These are phyloP conservation scores for Chaetothyriales sp. DNA, from an alignment of 2,329 filamentous ascomycete species.

Conservation along the genomic window DNA sequence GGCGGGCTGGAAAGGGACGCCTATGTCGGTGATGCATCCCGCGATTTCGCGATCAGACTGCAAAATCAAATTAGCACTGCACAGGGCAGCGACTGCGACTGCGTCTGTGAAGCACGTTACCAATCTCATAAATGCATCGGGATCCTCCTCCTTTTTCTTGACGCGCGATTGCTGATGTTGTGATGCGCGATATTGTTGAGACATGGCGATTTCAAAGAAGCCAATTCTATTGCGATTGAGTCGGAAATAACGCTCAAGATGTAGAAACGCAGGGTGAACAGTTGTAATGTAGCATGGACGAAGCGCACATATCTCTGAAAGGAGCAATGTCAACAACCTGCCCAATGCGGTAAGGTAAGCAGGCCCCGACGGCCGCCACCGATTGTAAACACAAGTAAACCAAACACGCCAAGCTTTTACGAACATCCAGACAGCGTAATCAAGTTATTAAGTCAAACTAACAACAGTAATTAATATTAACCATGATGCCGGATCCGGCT, in stretches of 20 bases:
- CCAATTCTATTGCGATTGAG: not conserved
- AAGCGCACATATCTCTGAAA: not conserved
- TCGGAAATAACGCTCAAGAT: not conserved
- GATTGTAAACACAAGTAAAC: not conserved
- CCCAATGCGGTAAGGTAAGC: not conserved
- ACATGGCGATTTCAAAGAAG: slow-evolving; percentile 29
- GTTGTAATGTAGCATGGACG: too few relatives aligned
- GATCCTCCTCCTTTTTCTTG: slow-evolving; percentile 45
- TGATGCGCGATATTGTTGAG: slow-evolving; percentile 35
- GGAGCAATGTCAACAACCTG: not conserved
- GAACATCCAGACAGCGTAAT: not conserved
- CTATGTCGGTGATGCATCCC: slow-evolving; percentile 93
- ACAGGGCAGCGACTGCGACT: slow-evolving; percentile 9
- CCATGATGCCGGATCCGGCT: not conserved
- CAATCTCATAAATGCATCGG: slow-evolving; percentile 44
- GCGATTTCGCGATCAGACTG: slow-evolving; percentile 68
- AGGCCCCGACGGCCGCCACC: too few relatives aligned
- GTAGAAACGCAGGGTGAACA: too few relatives aligned
- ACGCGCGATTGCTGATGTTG: slow-evolving; percentile 32
- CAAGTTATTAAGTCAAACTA: too few relatives aligned
- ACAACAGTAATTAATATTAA: too few relatives aligned
- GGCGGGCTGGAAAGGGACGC: slow-evolving; percentile 70
- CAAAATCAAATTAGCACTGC: slow-evolving; percentile 18
- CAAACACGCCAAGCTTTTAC: too few relatives aligned
- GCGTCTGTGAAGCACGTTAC: slow-evolving; percentile 20